A percentile compares a stretch with the other conserved stretches of the same genome.
These are phyloP conservation scores for Dictyophora rubrovolvata DNA, from an alignment of 768 basidiomycete species.

Conservation along the genomic window DNA sequence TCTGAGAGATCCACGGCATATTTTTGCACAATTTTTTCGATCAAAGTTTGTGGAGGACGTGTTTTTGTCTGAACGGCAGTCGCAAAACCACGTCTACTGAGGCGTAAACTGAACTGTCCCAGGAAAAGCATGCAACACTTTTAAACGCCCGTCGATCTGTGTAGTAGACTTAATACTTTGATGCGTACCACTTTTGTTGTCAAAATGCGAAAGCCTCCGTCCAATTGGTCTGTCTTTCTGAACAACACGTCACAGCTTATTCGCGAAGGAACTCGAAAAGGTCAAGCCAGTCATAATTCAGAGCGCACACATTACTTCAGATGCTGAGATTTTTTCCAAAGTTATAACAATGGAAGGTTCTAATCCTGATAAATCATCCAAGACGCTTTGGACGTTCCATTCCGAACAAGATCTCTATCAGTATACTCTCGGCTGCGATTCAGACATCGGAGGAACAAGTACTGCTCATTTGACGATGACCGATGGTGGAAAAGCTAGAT, in stretches of 20 bases:
- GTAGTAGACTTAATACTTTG: too few species aligned
- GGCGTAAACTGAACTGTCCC: too few species aligned
- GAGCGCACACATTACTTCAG: too few species aligned
- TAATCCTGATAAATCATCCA: conserved; percentile 53
- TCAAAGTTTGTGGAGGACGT: conserved; percentile 87
- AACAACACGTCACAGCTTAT: conserved; percentile 1
- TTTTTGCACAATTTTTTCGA: conserved; percentile 97
- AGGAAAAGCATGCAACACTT: too few species aligned
- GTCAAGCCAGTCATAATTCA: background rate
- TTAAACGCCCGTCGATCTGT: too few species aligned
- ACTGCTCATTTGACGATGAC: conserved; percentile 70
- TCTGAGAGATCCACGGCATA: conserved; percentile 85
- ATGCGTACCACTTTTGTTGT: too few species aligned
- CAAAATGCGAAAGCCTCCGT: background rate
- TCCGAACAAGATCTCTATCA: conserved; percentile 43
- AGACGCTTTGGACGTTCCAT: conserved; percentile 57
- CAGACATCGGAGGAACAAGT: conserved; percentile 79
- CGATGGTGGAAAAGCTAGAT: conserved; percentile 48
- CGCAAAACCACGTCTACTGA: too few species aligned
- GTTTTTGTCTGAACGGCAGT: conserved; percentile 20
- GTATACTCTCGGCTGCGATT: conserved; percentile 77
- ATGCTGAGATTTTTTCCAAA: conserved; percentile 17
- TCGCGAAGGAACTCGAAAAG: conserved; percentile 3
- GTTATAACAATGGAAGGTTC: conserved; percentile 71
- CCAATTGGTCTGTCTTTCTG: conserved; percentile 7